phyloP scores from a whole-genome alignment of 129 eudicot genomes.

The Helianthus annuus region DNA sequence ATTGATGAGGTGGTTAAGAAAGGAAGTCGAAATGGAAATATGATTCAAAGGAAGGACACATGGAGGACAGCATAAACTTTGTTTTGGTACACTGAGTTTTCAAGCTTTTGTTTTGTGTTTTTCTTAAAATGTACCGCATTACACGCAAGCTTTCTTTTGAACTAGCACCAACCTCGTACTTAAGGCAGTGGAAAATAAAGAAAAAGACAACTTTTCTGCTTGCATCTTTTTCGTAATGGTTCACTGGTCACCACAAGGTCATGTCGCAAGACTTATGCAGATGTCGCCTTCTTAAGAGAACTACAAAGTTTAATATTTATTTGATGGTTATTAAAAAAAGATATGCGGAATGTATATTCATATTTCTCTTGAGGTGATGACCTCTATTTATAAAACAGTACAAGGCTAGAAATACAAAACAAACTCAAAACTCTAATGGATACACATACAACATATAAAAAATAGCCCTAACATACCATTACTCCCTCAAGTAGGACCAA shows the following conservation, averaged over 20 bases:
- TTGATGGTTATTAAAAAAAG: too few relatives aligned
- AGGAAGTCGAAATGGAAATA: constrained; percentile 18
- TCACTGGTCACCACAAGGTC: constrained; percentile 4
- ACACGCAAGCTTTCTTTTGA: constrained; percentile 29
- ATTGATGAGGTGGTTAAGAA: constrained; percentile 29
- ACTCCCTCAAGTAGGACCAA: too few relatives aligned
- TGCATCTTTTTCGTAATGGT: constrained; percentile 17
- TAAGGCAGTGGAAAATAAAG: constrained; percentile 21
- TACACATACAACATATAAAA: too few relatives aligned
- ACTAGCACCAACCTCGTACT: constrained; percentile 28
- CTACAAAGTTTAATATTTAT: too few relatives aligned
- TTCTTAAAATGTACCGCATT: constrained; percentile 8
- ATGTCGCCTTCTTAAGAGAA: too few relatives aligned
- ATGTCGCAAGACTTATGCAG: too few relatives aligned
- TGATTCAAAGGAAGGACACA: constrained; percentile 25
- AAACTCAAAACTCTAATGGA: too few relatives aligned
- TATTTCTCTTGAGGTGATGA: too few relatives aligned
- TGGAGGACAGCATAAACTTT: constrained; percentile 50
- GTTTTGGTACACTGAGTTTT: constrained; percentile 42
- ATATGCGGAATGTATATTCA: too few relatives aligned
- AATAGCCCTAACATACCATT: too few relatives aligned
- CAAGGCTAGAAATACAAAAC: too few relatives aligned
- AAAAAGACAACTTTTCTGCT: constrained; percentile 11
- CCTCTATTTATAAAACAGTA: too few relatives aligned
- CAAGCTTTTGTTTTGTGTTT: neutral